Base-by-base conservation (phyloP, 1,284 basidiomycete genomes). In the Sphaerobolus stellatus region DNA sequence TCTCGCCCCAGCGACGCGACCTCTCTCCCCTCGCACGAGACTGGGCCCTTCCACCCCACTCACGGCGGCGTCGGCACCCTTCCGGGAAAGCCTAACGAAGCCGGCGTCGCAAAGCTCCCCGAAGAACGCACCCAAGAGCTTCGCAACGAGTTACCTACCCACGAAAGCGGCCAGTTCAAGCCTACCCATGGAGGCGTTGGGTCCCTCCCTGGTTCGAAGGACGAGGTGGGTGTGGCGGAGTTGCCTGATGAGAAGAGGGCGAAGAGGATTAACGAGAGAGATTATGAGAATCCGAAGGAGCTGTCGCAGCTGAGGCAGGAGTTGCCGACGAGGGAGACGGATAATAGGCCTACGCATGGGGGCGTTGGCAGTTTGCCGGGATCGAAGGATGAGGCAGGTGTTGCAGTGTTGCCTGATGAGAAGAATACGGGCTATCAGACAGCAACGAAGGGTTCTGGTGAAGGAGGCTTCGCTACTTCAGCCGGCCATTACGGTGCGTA, bases 61-160 rank as follows among this genome's bases (percentile, higher is more conserved):
- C 45, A 29, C 14, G 67, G 59, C 7, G 76, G 76, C 16, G 72
- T 69, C 5, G 75, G 75, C 2, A 67, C 71, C 8, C 65, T 76
- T 22, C 75, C 75, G 1, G 75, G 75, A 2, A 57, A 58, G 2
- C 54, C 65, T 40, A 63, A 61, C 43, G 75, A 77, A 57, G 56
- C 62, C 6, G 70, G 68, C 8, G 74, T 77, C 9, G 68, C 75
- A 11, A 65, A 71, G 52, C 64, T 75, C 5, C 75, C 79, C 2
- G 72, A 76, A 8, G 75, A 73, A 36, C 30, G 44, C 52, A 31
- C 36, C 1, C 27, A 9, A 13, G 47, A 14, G 14, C 41, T 43
- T 22, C 29, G 20, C 25, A 27, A 34, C 22, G 40, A 58, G 59
- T 16, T 31, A 57, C 18, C 62, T 59, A 24, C 54, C 59, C 28